These are phyloP conservation scores for Daldinia sp. DNA, from an alignment of 2,329 filamentous ascomycete genomes.

Conservation along the genomic window DNA sequence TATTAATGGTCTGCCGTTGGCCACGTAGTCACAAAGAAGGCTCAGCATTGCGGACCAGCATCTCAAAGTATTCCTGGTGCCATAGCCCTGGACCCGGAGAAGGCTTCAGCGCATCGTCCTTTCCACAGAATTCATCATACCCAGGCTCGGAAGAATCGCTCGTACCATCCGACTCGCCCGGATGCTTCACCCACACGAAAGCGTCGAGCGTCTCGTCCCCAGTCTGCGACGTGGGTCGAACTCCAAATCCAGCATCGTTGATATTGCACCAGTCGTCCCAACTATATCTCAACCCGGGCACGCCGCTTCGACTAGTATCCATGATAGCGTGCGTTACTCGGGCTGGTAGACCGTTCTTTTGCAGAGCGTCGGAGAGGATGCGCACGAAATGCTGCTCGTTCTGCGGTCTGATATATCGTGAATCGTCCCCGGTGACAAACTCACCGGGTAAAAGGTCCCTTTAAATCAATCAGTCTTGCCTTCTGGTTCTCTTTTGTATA, in stretches of 20 bases:
- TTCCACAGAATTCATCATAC: constrained; percentile 65
- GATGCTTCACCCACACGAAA: constrained; percentile 69
- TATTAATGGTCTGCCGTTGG: not conserved
- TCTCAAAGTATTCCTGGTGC: constrained; percentile 70
- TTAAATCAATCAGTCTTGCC: not conserved
- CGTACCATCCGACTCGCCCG: constrained; percentile 57
- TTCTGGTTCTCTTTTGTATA: not conserved
- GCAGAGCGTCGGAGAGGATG: constrained; percentile 74
- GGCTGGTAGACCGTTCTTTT: constrained; percentile 56
- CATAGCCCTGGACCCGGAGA: constrained; percentile 76
- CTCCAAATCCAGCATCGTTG: constrained; percentile 65
- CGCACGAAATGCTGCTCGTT: constrained; percentile 67
- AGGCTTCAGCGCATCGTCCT: constrained; percentile 66
- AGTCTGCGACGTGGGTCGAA: constrained; percentile 59
- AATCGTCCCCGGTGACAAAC: constrained; percentile 53
- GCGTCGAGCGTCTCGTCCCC: constrained; percentile 64
- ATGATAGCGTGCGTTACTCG: constrained; percentile 35
- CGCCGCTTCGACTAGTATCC: constrained; percentile 44
- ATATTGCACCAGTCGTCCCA: constrained; percentile 73
- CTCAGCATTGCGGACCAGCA: constrained; percentile 64
- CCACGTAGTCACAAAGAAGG: constrained; percentile 55
- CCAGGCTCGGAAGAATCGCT: constrained; percentile 55
- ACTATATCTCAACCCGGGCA: constrained; percentile 59
- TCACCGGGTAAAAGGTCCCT: constrained; percentile 18
- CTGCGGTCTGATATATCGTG: constrained; percentile 59